Conservation (phyloP, 257 asterid species). For the Datura wrightii region DNA sequence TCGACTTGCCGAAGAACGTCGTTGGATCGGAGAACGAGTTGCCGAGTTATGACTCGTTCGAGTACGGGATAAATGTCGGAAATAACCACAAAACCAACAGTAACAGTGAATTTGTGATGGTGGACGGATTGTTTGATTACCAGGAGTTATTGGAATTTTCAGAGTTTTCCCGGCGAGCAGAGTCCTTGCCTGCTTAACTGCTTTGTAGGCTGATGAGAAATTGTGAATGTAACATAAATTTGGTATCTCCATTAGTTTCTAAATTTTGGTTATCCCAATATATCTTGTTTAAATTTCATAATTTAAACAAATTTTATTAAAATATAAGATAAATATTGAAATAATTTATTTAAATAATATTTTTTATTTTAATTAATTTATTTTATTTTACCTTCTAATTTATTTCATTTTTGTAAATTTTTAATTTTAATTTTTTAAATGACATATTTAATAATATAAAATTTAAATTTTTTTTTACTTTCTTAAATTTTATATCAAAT, state of each 20-base stretch:
- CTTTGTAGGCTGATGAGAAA: background rate
- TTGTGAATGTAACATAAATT: background rate
- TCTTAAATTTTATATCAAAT: too few species aligned
- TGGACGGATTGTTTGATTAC: background rate
- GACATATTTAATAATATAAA: too few species aligned
- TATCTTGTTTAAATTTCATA: background rate
- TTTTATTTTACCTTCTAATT: too few species aligned
- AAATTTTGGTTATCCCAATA: background rate
- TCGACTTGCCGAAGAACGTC: background rate
- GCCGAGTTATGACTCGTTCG: slow-evolving; percentile 38
- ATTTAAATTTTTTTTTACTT: too few species aligned
- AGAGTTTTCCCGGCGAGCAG: background rate
- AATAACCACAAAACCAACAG: too few species aligned
- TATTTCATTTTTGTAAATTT: too few species aligned
- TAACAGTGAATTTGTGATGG: too few species aligned
- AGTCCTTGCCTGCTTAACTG: background rate
- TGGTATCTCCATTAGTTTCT: background rate
- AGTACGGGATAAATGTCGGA: background rate
- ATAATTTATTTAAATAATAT: too few species aligned
- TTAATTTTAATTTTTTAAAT: too few species aligned
- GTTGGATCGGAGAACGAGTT: slow-evolving; percentile 37
- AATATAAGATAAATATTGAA: too few species aligned
- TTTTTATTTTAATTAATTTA: too few species aligned
- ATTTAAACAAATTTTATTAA: too few species aligned
- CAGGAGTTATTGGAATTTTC: background rate